phyloP scores from a whole-genome alignment of 306 rosid species.

The Vigna trinervia region DNA sequence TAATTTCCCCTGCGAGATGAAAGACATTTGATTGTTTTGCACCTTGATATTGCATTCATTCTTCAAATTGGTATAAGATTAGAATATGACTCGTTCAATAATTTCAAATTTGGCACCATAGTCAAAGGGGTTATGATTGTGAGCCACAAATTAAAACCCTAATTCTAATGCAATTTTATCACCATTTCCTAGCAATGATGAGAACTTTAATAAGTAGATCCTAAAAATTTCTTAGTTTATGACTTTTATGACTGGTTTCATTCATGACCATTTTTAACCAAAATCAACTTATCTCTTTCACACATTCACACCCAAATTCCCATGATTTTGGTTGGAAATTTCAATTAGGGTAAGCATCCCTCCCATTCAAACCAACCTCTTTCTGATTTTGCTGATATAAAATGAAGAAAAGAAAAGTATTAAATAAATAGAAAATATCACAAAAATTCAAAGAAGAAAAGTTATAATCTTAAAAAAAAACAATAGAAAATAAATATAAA shows the following conservation, averaged over 20 bases:
- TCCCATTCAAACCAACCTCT: too few relatives aligned
- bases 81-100: constrained; percentile 30
- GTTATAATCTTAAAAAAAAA: too few relatives aligned
- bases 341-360: too few relatives aligned
- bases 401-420: too few relatives aligned
- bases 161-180: not conserved
- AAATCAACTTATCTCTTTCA: constrained; percentile 41
- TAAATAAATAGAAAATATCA: too few relatives aligned
- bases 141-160: not conserved
- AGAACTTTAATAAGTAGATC: not conserved
- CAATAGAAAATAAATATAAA: too few relatives aligned
- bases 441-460: too few relatives aligned
- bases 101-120: constrained; percentile 25
- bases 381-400: too few relatives aligned
- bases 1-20: not conserved
- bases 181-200: not conserved
- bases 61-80: not conserved
- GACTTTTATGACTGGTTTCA: not conserved
- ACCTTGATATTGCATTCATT: constrained; percentile 4
- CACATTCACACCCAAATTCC: constrained; percentile 29
- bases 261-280: constrained; percentile 16
- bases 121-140: constrained; percentile 32
- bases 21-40: not conserved
- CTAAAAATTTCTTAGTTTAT: constrained; percentile 13
- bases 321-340: not conserved